Evolutionary conservation across 495 filamentous ascomycete species (phyloP), one percentile per base, ranked within the genome.

Genomic region (Aspergillus cristatus): DNA sequence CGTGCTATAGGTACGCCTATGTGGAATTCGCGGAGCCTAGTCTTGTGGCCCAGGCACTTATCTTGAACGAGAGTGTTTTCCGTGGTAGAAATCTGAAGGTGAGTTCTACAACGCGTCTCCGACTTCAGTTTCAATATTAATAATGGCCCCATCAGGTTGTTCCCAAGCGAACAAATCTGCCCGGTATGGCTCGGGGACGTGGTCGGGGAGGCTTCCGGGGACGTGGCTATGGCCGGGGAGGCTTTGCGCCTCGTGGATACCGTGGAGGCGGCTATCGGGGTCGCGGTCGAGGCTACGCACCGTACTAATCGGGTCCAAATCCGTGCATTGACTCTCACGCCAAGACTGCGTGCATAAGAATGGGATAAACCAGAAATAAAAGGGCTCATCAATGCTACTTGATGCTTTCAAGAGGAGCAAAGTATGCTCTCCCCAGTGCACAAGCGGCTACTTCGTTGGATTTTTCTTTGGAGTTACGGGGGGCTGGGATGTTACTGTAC

Each of bases 21-120:
- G 93, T 99, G 40, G 93, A 99, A 60, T 99, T 99, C 51, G 82
- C 86, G 13, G 93, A 99, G 62, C 91, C 93, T 18, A 86, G 79
- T 57, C 72, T 95, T 20, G 89, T 99, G 38, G 84, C 85, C 16
- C 84, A 94, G 57, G 93, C 93, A 10, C 74, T 99, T 35, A 86
- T 95, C 13, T 66, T 99, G 45, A 97, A 99, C 53, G 93, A 97
- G 59, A 96, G 88, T 60, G 77, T 94, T 42, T 95, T 99, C 63
- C 86, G 89, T 44, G 91, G 88, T 35, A 76, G 93, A 43, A 90
- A 86, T 52, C 74, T 99, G 48, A 97, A 99, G 80, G 93, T 87
- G 48, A 47, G 65, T 32, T 40, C 28, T 30, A 3, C 5, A 5
- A 30, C 4, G n/a, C 28, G 4, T 30, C 24, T 22, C 12, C 31